Base-by-base conservation (phyloP, 108 stramenopile genomes). In the Craspedostauros australis region DNA sequence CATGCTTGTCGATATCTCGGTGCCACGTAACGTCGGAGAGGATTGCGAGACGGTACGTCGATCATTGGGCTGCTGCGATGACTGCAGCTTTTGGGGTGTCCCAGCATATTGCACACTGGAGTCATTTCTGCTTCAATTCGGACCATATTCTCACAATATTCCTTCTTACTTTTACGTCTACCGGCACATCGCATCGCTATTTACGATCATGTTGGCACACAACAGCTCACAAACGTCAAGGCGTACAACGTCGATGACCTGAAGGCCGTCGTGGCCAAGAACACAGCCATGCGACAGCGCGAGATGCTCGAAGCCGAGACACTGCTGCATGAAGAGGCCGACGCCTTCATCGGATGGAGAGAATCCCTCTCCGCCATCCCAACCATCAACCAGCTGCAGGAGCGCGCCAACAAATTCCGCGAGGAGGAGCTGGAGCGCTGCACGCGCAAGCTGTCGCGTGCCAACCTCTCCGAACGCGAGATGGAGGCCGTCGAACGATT, bases 1-100 rank as follows among this genome's bases (percentile, higher is more conserved):
- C 46, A 95, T 97, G 93, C 68, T 99, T 44, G 95, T 97, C 3
- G 98, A 99, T 64, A 99, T 99, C 65, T 81, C 94, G n/a, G 98
- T 99, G 15, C 98, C 98, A 22, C 78, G 98, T 52, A 99, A 99
- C 61, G 89, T 99, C 54, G 93, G 89, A 24, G 71, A 82, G 21
- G 86, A 93, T 41, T 84, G 88, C 62, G 78, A 73, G 14, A 64
- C 82, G 44, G 91, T 88, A 61, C 60, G 76, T 72, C 11, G 15
- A 44, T 44, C 43, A 19, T 15, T 44, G 43, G 43, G 20, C n/a
- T n/a, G n/a, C n/a, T 28, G 11, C 15, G 18, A 26, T 5, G 25
- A 12, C 3, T 55, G 21, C 32, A 2, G 9, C 12, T 12, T 36
- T 36, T 36, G 9, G 34, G 12, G 12, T 12, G 34, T 36, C 12